Base-by-base conservation (phyloP, 2,329 filamentous ascomycete species). In the Falciphora oryzae region DNA sequence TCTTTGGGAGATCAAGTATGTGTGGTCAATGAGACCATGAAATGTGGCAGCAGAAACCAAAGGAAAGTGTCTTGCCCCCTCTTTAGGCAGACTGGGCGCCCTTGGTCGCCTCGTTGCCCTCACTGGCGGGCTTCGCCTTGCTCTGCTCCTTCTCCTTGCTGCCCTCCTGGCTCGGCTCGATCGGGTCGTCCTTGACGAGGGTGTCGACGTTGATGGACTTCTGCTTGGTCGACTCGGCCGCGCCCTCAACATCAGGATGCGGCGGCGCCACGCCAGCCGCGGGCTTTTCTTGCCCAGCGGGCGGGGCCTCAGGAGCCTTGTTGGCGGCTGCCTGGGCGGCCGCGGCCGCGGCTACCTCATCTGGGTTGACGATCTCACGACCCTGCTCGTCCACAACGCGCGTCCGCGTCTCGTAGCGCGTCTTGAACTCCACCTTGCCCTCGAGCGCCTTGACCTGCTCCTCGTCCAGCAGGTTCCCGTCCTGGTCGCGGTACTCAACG, bases 351-450 rank as follows among this genome's bases (percentile, higher is more conserved):
- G 44, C 44, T 4, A 4, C 18, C 22, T 53, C 14, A 4, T 44
- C 74, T 18, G 79, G 78, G 44, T 75, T 70, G 14, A 75, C 74
- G n/a, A 97, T 77, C 73, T 96, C 91, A 69, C 93, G 92, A 66
- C 93, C 95, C 58, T 87, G 76, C 63, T 85, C 85, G 75, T 97
- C 92, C 57, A 97, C 82, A 65, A 98, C 78, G 65, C 92, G 89
- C 11, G 93, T 97, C 68, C 91, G 86, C n/a, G 94, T 97, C 81
- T 98, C 94, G 75, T 97, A 97, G 69, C 89, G 90, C 16, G 95
- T 98, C 79, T 96, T 89, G 79, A 99, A 97, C 72, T 92, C 92
- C 66, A 98, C 93, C 77, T 97, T 96, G 72, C 94, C 95, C 75
- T 94, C 86, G 38, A 99, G 85, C 27, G 85, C 86, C 72, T 90